phyloP scores from a whole-genome alignment of 208 protist genomes.

The Tetramitus jugosus region DNA sequence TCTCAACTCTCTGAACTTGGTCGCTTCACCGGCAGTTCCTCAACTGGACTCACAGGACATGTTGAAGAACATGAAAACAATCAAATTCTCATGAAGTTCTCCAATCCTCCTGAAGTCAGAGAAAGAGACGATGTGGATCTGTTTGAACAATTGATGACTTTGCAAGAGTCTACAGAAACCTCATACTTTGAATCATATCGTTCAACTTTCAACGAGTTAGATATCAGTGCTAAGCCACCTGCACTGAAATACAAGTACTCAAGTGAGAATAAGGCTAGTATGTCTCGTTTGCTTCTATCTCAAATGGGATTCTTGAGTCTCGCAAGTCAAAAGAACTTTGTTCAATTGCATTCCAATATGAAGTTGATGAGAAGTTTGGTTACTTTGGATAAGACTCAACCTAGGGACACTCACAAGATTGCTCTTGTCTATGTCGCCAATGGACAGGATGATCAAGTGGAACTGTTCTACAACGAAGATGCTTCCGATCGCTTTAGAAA shows the following conservation, averaged over 20 bases:
- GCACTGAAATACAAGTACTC: not conserved
- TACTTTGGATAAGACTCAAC: not conserved
- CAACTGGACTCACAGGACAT: not conserved
- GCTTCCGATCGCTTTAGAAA: not conserved
- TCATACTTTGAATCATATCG: not conserved
- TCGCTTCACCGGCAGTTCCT: not conserved
- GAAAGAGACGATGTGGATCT: not conserved
- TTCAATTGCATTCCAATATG: not conserved
- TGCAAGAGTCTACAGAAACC: not conserved
- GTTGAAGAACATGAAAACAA: not conserved
- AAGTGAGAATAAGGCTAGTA: not conserved
- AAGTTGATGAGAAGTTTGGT: constrained; percentile 11
- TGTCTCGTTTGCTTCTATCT: not conserved
- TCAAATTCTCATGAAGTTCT: not conserved
- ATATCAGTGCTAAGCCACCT: not conserved
- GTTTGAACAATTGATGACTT: not conserved
- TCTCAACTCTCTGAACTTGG: not conserved
- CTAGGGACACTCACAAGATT: constrained; percentile 30
- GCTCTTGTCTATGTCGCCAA: constrained; percentile 28
- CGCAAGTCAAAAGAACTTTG: not conserved
- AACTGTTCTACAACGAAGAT: constrained; percentile 12
- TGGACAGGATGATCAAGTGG: constrained; percentile 27
- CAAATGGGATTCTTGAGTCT: not conserved
- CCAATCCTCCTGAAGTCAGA: not conserved
- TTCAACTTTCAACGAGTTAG: not conserved